Percentiles rank a stretch among this genome's conserved stretches.
Conservation (phyloP, 148 eudicot genomes). For the Cornus kousa region DNA sequence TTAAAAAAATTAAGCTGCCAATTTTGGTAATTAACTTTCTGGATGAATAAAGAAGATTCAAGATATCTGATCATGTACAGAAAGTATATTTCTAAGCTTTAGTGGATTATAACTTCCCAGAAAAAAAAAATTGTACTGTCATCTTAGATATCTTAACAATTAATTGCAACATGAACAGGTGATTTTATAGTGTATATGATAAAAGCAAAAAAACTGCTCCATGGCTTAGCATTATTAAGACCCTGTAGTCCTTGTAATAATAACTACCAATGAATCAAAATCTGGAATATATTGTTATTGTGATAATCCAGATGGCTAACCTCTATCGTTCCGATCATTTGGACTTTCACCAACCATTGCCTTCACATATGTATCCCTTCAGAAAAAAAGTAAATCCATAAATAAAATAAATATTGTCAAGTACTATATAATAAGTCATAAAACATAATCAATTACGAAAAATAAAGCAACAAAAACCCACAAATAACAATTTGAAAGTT, state of each 20-base stretch:
- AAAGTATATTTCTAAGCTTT: no score
- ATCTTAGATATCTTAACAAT: no score
- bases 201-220: no score
- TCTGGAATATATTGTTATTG: background rate
- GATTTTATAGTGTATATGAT: no score
- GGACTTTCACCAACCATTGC: slow-evolving; percentile 90
- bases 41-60: no score
- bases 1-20: slow-evolving; percentile 4
- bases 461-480: background rate
- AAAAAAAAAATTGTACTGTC: no score
- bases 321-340: slow-evolving; percentile 98
- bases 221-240: background rate
- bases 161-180: background rate
- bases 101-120: no score
- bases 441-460: background rate
- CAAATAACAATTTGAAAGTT: no score
- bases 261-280: background rate
- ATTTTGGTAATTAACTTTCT: no score
- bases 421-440: background rate
- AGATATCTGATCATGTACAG: no score
- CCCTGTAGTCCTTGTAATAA: background rate
- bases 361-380: slow-evolving; percentile 92
- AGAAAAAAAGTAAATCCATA: slow-evolving; percentile 5
- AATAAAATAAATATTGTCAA: no score
- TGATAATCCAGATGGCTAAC: slow-evolving; percentile 29